Evolutionary conservation across 192 early-diverging fungal genomes (phyloP).

Genomic region (Cetraspora pellucida): DNA sequence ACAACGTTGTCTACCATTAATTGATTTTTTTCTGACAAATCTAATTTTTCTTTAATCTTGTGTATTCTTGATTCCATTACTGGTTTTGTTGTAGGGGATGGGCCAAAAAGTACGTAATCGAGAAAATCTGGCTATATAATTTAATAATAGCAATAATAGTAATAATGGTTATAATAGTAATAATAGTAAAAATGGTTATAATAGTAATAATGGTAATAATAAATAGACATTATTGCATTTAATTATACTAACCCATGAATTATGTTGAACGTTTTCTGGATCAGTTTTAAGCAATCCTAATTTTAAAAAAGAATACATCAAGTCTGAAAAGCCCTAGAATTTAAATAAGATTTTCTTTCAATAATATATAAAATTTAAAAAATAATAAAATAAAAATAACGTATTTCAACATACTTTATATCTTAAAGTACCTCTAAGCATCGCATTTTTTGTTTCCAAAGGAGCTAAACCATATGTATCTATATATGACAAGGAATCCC

Average conservation of each 20-base stretch:
- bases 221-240: too few relatives aligned
- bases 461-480: conserved; percentile 82
- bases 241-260: conserved; percentile 47
- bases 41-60: conserved; percentile 45
- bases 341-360: too few relatives aligned
- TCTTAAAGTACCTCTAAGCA: conserved; percentile 94
- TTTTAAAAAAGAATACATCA: conserved; percentile 77
- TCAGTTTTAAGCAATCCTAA: conserved; percentile 77
- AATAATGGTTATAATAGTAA: too few relatives aligned
- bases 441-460: conserved; percentile 72
- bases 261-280: conserved; percentile 30
- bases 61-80: conserved; percentile 22
- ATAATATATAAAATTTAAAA: not conserved
- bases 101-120: conserved; percentile 44
- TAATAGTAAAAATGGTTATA: too few relatives aligned
- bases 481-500: conserved; percentile 88
- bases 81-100: conserved; percentile 31
- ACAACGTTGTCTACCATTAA: conserved; percentile 55
- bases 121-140: conserved; percentile 46
- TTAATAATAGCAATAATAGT: too few relatives aligned
- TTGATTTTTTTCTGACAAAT: conserved; percentile 40
- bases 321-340: conserved; percentile 85
- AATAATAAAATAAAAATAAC: not conserved
- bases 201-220: too few relatives aligned
- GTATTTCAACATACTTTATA: conserved; percentile 60